Conservation (phyloP, 306 rosid genomes). For the apple (Malus domestica) region DNA sequence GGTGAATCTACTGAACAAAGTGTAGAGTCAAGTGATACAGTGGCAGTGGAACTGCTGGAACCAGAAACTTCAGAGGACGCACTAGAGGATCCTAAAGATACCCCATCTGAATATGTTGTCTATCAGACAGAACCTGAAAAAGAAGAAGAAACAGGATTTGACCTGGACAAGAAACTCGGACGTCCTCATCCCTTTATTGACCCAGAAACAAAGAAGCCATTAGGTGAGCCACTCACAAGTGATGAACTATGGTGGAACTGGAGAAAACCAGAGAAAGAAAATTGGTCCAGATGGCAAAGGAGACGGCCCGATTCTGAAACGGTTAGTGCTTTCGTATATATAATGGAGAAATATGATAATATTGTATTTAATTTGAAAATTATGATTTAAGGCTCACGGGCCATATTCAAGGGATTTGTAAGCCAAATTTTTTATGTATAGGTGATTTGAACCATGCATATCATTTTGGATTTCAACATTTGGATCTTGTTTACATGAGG, state of each 20-base stretch:
- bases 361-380: background rate
- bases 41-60: background rate
- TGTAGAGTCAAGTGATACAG: constrained; percentile 31
- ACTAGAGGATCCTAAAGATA: constrained; percentile 48
- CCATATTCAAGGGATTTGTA: background rate
- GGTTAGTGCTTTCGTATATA: constrained; percentile 40
- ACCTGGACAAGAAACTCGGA: constrained; percentile 62
- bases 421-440: background rate
- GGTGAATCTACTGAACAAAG: constrained; percentile 21
- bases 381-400: background rate
- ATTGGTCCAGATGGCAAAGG: constrained; percentile 99
- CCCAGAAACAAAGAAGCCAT: constrained; percentile 61
- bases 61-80: constrained; percentile 46
- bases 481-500: constrained; percentile 4
- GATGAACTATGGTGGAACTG: constrained; percentile 98
- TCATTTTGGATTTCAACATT: background rate
- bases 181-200: constrained; percentile 80
- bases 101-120: constrained; percentile 63
- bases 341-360: background rate
- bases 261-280: constrained; percentile 81
- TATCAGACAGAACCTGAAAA: constrained; percentile 59
- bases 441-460: background rate
- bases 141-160: constrained; percentile 62
- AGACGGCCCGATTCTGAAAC: constrained; percentile 88
- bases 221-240: constrained; percentile 54